These are phyloP conservation scores for Alternaria arbusti DNA, from an alignment of 2,329 filamentous ascomycete genomes.

Conservation along the genomic window DNA sequence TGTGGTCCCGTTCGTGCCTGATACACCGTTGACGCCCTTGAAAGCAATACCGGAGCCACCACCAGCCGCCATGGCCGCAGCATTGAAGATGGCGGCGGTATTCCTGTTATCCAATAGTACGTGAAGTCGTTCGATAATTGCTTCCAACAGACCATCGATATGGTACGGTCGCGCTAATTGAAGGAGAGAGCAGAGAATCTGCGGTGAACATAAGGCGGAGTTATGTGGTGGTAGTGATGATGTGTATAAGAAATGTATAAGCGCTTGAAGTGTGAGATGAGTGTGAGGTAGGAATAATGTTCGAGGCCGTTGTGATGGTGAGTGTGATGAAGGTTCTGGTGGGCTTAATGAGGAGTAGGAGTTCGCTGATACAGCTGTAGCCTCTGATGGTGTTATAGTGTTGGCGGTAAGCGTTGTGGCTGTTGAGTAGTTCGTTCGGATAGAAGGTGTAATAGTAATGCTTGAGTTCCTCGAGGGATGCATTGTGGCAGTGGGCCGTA, in stretches of 20 bases:
- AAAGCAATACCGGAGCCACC: constrained; percentile 84
- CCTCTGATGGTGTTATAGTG: constrained; percentile 45
- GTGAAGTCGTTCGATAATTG: constrained; percentile 89
- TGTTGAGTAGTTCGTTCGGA: constrained; percentile 57
- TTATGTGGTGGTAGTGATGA: constrained; percentile 79
- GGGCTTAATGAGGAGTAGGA: constrained; percentile 55
- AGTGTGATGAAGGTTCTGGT: constrained; percentile 60
- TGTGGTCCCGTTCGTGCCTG: constrained; percentile 32
- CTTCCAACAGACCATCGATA: constrained; percentile 89
- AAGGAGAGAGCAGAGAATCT: constrained; percentile 92
- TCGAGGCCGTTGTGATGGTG: constrained; percentile 73
- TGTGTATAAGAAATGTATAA: constrained; percentile 93
- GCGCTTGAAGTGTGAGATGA: constrained; percentile 82
- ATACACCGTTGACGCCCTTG: constrained; percentile 39
- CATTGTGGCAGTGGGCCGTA: constrained; percentile 66
- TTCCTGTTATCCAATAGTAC: constrained; percentile 89
- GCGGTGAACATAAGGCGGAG: constrained; percentile 85
- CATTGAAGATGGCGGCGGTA: constrained; percentile 96
- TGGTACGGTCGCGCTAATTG: constrained; percentile 94
- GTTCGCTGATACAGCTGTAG: constrained; percentile 48
- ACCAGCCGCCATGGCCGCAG: constrained; percentile 95
- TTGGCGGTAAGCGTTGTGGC: constrained; percentile 53
- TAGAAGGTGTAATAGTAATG: constrained; percentile 80
- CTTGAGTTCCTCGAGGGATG: constrained; percentile 76
- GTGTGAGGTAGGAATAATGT: constrained; percentile 95